Evolutionary conservation across 768 basidiomycete species (phyloP).

Genomic region (Mycena maculata): DNA sequence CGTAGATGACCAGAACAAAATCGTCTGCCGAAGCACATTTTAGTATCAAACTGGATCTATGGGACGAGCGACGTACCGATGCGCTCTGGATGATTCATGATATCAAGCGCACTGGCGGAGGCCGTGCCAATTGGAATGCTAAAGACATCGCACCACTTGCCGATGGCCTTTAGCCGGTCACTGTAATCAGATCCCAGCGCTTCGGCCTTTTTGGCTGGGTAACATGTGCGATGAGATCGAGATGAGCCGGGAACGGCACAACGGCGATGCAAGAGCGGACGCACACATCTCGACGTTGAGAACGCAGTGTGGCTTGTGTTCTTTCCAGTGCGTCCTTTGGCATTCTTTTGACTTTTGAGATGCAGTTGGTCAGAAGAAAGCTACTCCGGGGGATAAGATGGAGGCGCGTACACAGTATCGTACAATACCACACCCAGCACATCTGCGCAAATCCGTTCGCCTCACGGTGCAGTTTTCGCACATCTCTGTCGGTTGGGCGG

Average conservation of each 20-base stretch:
- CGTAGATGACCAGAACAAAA: constrained; percentile 15
- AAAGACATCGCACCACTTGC: constrained; percentile 5
- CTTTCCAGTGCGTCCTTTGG: constrained; percentile 28
- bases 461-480: constrained; percentile 16
- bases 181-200: background rate
- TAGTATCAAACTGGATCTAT: background rate
- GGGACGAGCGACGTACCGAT: background rate
- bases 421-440: constrained; percentile 11
- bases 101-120: background rate
- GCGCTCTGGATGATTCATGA: constrained; percentile 1
- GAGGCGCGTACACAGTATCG: constrained; percentile 23
- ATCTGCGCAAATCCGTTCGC: constrained; percentile 17
- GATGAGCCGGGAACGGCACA: no score
- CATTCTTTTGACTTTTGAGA: constrained; percentile 21
- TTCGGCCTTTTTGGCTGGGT: background rate
- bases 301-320: constrained; percentile 17
- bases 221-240: no score
- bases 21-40: background rate
- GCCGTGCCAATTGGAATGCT: background rate
- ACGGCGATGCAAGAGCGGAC: no score
- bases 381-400: no score
- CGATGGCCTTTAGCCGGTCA: background rate
- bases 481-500: constrained; percentile 20
- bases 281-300: background rate
- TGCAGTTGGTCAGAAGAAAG: no score